Evolutionary conservation across 2,329 filamentous ascomycete genomes (phyloP).

Genomic region (Aspergillus puulaauensis): DNA sequence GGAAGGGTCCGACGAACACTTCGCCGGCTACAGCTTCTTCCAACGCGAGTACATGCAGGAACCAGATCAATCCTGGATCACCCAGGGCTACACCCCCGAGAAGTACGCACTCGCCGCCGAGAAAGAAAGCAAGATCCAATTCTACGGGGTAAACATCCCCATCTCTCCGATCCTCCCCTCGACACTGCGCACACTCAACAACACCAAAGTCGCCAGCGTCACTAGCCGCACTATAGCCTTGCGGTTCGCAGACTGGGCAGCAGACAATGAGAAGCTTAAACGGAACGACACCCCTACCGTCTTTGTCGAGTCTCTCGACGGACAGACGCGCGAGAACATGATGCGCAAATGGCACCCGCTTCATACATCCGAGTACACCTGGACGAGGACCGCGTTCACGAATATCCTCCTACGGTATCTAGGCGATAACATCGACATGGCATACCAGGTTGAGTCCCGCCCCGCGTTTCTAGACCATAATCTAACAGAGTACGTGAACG

Average conservation of each 20-base stretch:
- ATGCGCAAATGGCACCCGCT: slow-evolving; percentile 40
- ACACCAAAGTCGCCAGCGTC: slow-evolving; percentile 34
- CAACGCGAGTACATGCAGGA: slow-evolving; percentile 51
- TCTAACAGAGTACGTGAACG: slow-evolving; percentile 30
- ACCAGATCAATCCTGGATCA: slow-evolving; percentile 39
- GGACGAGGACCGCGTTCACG: slow-evolving; percentile 3
- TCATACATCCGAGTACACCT: slow-evolving; percentile 16
- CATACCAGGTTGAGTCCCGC: slow-evolving; percentile 27
- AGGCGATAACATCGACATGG: slow-evolving; percentile 25
- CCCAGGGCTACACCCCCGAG: neutral
- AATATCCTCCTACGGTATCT: slow-evolving; percentile 16
- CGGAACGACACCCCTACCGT: slow-evolving; percentile 14
- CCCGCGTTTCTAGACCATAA: slow-evolving; percentile 33
- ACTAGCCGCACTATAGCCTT: slow-evolving; percentile 34
- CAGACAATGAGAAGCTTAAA: slow-evolving; percentile 11
- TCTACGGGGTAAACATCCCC: neutral
- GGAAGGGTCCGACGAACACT: slow-evolving; percentile 57
- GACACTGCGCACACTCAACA: slow-evolving; percentile 38
- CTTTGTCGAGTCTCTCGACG: slow-evolving; percentile 5
- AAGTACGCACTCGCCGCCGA: neutral
- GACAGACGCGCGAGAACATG: neutral
- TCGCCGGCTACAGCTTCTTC: slow-evolving; percentile 53
- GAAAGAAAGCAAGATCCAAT: neutral
- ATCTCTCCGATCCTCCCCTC: too few relatives aligned
- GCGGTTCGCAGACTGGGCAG: slow-evolving; percentile 36